Evolutionary conservation across 768 basidiomycete species (phyloP), one percentile per base, ranked within the genome.

Genomic region (Tulasnella sp.): DNA sequence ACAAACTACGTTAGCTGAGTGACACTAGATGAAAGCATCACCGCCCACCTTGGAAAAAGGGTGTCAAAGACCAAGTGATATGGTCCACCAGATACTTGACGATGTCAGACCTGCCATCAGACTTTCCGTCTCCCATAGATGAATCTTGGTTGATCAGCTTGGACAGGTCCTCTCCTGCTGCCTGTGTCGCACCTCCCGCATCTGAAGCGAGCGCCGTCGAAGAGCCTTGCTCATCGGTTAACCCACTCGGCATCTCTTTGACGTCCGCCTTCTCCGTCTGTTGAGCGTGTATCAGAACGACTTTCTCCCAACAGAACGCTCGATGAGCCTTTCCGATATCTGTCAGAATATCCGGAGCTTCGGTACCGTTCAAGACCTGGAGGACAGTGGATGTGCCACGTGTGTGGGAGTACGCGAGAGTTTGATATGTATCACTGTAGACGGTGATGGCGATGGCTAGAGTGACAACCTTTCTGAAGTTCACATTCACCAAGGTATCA

Each of bases 361-460:
- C 80, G 23, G 77, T 78, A 21, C 75, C 78, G 77, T 85, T 84
- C 49, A 96, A 71, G 3, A 81, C 83, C 66, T 88, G 83, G 32
- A 95, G 77, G 41, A 94, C 75, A 1, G 81, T 75, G 8, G 85
- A 82, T 0, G 87, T 82, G 26, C 83, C 79, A 59, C 91, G 80
- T 41, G 86, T 84, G 67, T 93, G 89, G 21, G 84, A 79, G 69
- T 86, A 90, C 5, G 86, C 85, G 19, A 87, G 81, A 29, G 85
- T 88, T 4, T 84, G 79, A 70, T 93, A 93, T 17, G 93, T 82
- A 65, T 96, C 93, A 5, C 88, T 86, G 52, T 96, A 80, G 43
- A 94, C 73, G 19, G 85, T 85, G 56, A 91, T 78, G 19, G 88
- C 83, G 43, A 88, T 84, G 64, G 91, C 82, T 27, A 95, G 73